A percentile compares a stretch with the other conserved stretches of the same genome.
These are phyloP conservation scores for Phaeodactylum tricornutum DNA, from an alignment of 108 stramenopile genomes.

Conservation along the genomic window DNA sequence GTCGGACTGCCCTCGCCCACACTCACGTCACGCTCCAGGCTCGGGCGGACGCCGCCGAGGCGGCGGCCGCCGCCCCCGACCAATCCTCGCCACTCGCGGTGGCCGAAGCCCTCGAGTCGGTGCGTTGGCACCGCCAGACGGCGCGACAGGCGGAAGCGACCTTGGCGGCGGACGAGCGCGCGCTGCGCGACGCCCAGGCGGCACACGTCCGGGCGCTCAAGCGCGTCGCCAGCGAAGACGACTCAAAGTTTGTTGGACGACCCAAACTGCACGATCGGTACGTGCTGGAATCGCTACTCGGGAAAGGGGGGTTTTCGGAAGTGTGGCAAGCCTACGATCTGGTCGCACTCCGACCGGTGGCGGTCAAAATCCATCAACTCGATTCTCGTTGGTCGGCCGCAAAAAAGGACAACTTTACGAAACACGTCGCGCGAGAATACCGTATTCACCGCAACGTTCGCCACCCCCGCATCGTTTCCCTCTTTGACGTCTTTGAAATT, in stretches of 20 bases:
- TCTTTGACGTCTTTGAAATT: constrained; percentile 98
- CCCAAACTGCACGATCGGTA: constrained; percentile 88
- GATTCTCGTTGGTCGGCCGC: constrained; percentile 91
- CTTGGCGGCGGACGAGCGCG: constrained; percentile 49
- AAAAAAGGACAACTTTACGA: constrained; percentile 93
- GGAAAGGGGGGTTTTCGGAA: constrained; percentile 98
- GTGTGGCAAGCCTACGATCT: constrained; percentile 97
- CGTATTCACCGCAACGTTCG: constrained; percentile 92
- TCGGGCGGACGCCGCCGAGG: constrained; percentile 6
- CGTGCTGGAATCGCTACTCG: constrained; percentile 79
- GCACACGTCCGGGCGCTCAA: constrained; percentile 68
- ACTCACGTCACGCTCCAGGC: constrained; percentile 31
- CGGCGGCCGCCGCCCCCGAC: background rate
- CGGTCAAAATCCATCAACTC: constrained; percentile 97
- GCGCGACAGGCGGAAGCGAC: constrained; percentile 40
- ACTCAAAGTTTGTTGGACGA: constrained; percentile 52
- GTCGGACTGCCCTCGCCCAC: constrained; percentile 25
- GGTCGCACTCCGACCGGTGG: constrained; percentile 70
- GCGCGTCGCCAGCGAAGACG: constrained; percentile 73
- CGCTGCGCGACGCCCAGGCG: constrained; percentile 58
- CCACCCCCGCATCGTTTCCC: constrained; percentile 94
- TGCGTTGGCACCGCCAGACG: constrained; percentile 54
- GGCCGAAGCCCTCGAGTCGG: constrained; percentile 33
- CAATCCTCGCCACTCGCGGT: constrained; percentile 22
- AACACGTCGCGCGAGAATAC: constrained; percentile 97